A percentile compares a stretch with the other conserved stretches of the same genome.
Conservation (phyloP, 1,284 basidiomycete genomes). For the Cryptococcus sp. region DNA sequence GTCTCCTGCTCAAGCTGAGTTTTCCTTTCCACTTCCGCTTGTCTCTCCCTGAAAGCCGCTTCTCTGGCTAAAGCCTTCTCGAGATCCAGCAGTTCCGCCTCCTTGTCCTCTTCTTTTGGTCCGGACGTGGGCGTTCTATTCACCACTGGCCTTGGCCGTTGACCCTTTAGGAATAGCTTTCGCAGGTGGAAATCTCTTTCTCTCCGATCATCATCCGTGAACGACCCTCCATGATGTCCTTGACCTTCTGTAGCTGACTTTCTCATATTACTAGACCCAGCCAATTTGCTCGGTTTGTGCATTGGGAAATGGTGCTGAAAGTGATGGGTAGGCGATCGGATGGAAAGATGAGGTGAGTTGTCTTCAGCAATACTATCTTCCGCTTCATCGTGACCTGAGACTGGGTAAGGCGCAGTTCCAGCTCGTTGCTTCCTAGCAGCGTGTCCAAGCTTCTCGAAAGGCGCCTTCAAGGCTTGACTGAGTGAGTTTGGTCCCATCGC, state of each 20-base stretch:
- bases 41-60: constrained; percentile 17
- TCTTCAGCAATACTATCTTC: background rate
- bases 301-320: background rate
- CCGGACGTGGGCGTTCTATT: background rate
- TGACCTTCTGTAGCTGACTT: background rate
- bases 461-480: constrained; percentile 21
- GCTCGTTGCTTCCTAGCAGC: constrained; percentile 18
- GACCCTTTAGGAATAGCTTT: constrained; percentile 30
- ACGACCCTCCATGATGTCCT: background rate
- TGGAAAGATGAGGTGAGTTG: background rate
- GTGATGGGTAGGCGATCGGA: too few species aligned
- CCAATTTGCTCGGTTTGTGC: background rate
- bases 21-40: constrained; percentile 12
- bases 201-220: constrained; percentile 3
- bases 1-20: constrained; percentile 18
- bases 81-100: constrained; percentile 11
- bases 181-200: constrained; percentile 19
- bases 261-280: background rate
- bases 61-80: constrained; percentile 19
- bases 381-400: background rate
- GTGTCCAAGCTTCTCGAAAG: constrained; percentile 25
- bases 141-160: background rate
- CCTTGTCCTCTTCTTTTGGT: background rate
- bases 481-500: constrained; percentile 14
- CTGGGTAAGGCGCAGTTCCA: constrained; percentile 1